Evolutionary conservation across 1,139 yeast genomes (phyloP).

Genomic region (Arxiozyma bovina): DNA sequence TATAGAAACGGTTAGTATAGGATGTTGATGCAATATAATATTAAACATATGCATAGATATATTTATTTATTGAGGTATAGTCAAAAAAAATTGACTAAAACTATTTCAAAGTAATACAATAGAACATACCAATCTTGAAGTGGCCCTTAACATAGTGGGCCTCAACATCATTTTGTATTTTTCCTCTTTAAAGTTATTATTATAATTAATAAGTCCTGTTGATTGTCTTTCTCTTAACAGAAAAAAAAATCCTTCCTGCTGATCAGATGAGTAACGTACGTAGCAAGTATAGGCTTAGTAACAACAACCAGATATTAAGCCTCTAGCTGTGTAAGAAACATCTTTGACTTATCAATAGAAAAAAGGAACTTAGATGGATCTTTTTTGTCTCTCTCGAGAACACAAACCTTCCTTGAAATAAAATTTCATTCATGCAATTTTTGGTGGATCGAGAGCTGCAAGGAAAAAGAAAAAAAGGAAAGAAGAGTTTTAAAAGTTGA

Average conservation of each 20-base stretch:
- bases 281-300: not conserved
- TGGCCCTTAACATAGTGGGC: constrained; percentile 4
- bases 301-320: too few species aligned
- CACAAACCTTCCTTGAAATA: not conserved
- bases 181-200: too few species aligned
- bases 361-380: not conserved
- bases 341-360: not conserved
- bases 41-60: not conserved
- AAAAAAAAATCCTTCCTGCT: not conserved
- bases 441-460: not conserved
- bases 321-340: too few species aligned
- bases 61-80: not conserved
- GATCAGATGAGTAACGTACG: too few species aligned
- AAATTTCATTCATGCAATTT: not conserved
- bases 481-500: too few species aligned
- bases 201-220: too few species aligned
- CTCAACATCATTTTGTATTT: constrained; percentile 3
- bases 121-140: constrained; percentile 3
- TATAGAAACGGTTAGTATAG: not conserved
- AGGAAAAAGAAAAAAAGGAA: too few species aligned
- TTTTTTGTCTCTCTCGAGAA: not conserved
- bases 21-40: not conserved
- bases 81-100: not conserved
- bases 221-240: not conserved
- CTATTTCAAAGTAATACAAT: not conserved